Conservation (phyloP, 2,329 filamentous ascomycete genomes). For the Cladosporium sp. region DNA sequence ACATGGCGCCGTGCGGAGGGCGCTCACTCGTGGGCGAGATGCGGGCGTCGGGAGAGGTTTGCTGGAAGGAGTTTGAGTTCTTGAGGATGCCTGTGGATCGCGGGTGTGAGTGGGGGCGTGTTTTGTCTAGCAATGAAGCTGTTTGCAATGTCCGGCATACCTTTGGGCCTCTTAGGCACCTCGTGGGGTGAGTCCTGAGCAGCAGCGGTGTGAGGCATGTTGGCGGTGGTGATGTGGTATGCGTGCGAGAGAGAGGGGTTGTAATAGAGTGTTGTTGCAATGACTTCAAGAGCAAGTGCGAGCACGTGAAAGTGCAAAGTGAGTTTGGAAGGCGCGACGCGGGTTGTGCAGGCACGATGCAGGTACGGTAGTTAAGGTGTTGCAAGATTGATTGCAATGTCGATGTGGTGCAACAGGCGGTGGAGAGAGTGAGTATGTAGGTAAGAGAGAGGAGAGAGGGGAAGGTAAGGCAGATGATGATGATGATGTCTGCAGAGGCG, state of each 20-base stretch:
- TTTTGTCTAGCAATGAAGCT: not conserved
- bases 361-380: not conserved
- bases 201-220: constrained; percentile 33
- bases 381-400: not conserved
- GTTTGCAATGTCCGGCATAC: constrained; percentile 27
- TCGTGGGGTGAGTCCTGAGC: constrained; percentile 32
- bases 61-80: constrained; percentile 69
- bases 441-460: not conserved
- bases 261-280: not conserved
- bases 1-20: constrained; percentile 11
- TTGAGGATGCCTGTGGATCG: constrained; percentile 80
- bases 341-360: constrained; percentile 10
- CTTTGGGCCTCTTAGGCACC: constrained; percentile 46
- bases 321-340: constrained; percentile 1
- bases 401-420: not conserved
- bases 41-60: constrained; percentile 51
- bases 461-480: not conserved
- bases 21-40: constrained; percentile 48
- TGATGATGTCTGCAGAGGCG: too few species aligned
- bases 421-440: not conserved
- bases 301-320: constrained; percentile 11
- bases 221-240: constrained; percentile 6
- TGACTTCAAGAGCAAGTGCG: not conserved
- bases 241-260: not conserved
- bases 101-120: not conserved